phyloP scores from a whole-genome alignment of 129 eudicot genomes.

The Centaurea solstitialis region DNA sequence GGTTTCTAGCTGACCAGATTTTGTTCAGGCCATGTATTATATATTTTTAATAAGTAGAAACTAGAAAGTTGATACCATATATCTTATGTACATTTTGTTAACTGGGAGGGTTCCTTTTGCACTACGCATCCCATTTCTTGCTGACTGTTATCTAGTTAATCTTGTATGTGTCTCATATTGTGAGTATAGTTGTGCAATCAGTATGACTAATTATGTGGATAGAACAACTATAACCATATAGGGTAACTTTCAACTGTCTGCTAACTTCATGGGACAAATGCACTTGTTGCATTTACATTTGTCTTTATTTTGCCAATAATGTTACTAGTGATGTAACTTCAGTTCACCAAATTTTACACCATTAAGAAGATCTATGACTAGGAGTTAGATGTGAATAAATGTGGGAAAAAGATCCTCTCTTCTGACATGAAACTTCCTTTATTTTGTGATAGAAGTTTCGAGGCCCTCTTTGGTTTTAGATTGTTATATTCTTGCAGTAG shows the following conservation, averaged over 20 bases:
- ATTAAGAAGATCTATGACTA: neutral
- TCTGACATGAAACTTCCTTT: neutral
- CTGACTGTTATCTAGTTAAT: neutral
- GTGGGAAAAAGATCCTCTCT: neutral
- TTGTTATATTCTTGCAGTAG: neutral
- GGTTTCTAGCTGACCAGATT: slow-evolving; percentile 66
- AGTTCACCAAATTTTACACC: neutral
- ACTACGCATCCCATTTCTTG: neutral
- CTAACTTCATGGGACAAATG: neutral
- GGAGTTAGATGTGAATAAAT: neutral
- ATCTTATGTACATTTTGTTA: neutral
- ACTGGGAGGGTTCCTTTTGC: neutral
- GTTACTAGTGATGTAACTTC: neutral
- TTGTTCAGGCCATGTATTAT: neutral
- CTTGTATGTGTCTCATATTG: neutral
- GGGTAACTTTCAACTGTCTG: neutral
- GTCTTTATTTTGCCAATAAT: neutral
- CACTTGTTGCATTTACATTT: neutral
- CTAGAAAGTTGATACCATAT: neutral
- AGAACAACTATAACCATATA: neutral
- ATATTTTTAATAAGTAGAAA: neutral
- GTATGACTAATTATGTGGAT: too few species aligned
- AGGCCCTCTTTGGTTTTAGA: neutral
- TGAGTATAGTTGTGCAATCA: too few species aligned
- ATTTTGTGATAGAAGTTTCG: neutral